Evolutionary conservation across 2,329 filamentous ascomycete species (phyloP), one percentile per base, ranked within the genome.

Genomic region (Daldinia sp.): DNA sequence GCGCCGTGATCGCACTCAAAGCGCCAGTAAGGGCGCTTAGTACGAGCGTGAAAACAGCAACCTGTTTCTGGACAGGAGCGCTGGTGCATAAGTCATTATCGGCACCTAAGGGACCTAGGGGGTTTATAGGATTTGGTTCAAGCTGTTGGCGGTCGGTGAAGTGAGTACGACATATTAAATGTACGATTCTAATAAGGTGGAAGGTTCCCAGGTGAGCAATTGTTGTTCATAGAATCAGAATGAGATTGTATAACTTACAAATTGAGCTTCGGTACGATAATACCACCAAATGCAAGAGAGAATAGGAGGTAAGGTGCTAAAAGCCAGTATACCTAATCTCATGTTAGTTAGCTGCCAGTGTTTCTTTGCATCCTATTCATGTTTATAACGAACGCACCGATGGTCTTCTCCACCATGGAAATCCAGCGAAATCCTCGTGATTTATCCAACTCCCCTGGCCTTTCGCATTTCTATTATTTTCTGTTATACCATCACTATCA

Each of bases 261-360:
- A 76, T 97, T 97, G 69, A 97, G 85, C 78, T 92, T 96, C 9
- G 95, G 94, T 7, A 98, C 93, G 6, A 96, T 84, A 6, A 93
- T 88, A 63, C 93, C 93, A 35, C 95, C 96, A 79, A 96, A 95
- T 0, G 94, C 94, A 60, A 97, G 83, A 0, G 93, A 93, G 77
- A 93, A 95, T 50, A 97, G 80, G 63, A 92, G 85, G 79, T 94
- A 96, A 0, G 94, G 92, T 0, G 87, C 88, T 6, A 98, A 79
- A 4, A 98, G 85, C 93, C 94, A 98, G 79, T 86, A 93, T 59
- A 97, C 88, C 92, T 93, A 68, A 37, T 13, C 13, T 33, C 41
- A 63, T 56, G 69, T 80, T 72, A 81, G 69, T 80, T 72, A 81
- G 78, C 60, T 18, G 55, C 50, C 56, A 48, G 61, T 28, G 42